Evolutionary conservation across 192 early-diverging fungal species (phyloP), one percentile per base, ranked within the genome.

Genomic region (Geranomyces variabilis): DNA sequence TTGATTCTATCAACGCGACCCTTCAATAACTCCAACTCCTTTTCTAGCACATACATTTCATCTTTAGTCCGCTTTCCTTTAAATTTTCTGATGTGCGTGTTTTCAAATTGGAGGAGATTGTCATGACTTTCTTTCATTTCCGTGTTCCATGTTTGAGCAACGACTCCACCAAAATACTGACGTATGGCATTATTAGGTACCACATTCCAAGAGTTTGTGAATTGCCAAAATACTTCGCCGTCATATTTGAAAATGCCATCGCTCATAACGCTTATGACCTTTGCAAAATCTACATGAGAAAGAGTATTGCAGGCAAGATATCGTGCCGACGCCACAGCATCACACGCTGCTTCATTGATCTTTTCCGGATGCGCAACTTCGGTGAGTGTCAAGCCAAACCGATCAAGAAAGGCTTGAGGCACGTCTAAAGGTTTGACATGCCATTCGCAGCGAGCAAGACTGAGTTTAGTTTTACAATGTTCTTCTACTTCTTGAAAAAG

Each of bases 201-300:
- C 4, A 45, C 41, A 7, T 19, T 41, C 63, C 63, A 64, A 9
- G 34, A 43, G 12, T 2, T 64, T 10, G n/a, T 45, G 22, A 64
- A 64, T 21, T 45, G 34, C 63, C 63, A 64, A 64, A 64, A 64
- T 2, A 43, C 41, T 1, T 1, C 17, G 12, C 41, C 63, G 41
- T 64, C 43, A 36, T 24, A 45, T 9, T 43, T 19, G 43, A 64
- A 60, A 17, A 8, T 33, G 8, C 58, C 58, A 8, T 60, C 31
- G 19, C 58, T 21, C 14, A 57, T 57, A 24, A 57, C 56, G 56
- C 10, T 28, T 57, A 24, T 57, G 19, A 57, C 13, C 24, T 57
- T 57, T 12, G 56, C 56, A 57, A 57, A 57, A 24, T 57, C 55
- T 19, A 57, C 55, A 57, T 57, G 55, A n/a, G 24, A 10, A 9